Evolutionary conservation across 2,329 filamentous ascomycete genomes (phyloP).

Genomic region (Huntiella omanensis): DNA sequence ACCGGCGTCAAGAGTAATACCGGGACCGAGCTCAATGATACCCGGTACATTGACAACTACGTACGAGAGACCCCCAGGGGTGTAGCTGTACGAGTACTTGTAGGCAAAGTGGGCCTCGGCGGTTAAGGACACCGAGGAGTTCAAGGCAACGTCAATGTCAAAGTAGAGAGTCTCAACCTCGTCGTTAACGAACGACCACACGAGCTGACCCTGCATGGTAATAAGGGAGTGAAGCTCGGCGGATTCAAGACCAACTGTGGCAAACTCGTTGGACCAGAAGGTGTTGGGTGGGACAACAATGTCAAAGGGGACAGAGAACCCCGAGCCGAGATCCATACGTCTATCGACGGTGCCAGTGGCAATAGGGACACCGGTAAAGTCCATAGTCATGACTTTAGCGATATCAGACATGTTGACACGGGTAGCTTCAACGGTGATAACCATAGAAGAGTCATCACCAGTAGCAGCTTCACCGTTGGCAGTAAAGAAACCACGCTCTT

Average conservation of each 20-base stretch:
- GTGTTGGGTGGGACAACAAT: constrained; percentile 11
- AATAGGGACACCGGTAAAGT: constrained; percentile 15
- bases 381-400: constrained; percentile 13
- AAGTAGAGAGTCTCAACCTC: constrained; percentile 19
- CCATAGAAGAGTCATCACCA: background rate
- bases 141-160: constrained; percentile 23
- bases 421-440: constrained; percentile 17
- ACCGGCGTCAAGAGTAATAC: constrained; percentile 17
- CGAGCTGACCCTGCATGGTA: constrained; percentile 25
- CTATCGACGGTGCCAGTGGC: constrained; percentile 13
- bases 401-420: constrained; percentile 19
- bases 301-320: constrained; percentile 1
- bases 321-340: background rate
- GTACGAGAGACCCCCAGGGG: constrained; percentile 19
- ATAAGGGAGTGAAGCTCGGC: constrained; percentile 19
- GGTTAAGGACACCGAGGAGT: constrained; percentile 20
- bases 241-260: constrained; percentile 19
- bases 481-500: constrained; percentile 23
- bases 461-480: constrained; percentile 15
- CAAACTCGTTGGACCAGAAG: constrained; percentile 16
- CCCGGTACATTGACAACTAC: constrained; percentile 22
- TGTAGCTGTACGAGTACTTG: constrained; percentile 19
- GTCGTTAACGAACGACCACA: background rate
- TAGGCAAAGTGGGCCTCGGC: constrained; percentile 19
- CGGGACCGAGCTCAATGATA: constrained; percentile 21